A percentile compares a stretch with the other conserved stretches of the same genome.
phyloP scores from a whole-genome alignment of 2,329 filamentous ascomycete genomes.

The Hypocreales sp. region DNA sequence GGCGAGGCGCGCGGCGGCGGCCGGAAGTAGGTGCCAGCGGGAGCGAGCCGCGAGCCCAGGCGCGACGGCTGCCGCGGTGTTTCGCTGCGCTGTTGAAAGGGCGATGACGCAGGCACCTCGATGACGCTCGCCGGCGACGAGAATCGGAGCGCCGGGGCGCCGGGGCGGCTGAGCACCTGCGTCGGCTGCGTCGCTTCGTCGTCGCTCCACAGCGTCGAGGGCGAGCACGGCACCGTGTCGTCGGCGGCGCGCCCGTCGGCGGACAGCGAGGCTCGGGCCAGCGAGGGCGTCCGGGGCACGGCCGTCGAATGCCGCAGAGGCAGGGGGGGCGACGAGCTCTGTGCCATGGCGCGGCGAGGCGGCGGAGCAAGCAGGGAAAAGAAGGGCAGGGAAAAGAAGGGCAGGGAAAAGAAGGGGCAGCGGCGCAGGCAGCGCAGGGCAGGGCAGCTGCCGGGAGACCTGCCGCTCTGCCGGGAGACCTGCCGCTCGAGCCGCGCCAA shows the following conservation, averaged over 20 bases:
- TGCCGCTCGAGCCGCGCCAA: too few relatives aligned
- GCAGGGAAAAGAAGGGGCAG: constrained; percentile 4
- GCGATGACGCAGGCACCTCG: constrained; percentile 84
- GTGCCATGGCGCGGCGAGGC: constrained; percentile 10
- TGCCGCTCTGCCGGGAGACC: too few relatives aligned
- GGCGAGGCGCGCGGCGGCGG: constrained; percentile 21
- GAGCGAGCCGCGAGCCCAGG: constrained; percentile 50
- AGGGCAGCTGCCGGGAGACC: not conserved
- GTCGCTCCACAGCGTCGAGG: constrained; percentile 18
- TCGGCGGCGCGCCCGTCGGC: too few relatives aligned
- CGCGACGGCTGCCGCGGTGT: constrained; percentile 12
- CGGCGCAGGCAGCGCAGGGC: constrained; percentile 1
- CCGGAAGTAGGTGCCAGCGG: constrained; percentile 57
- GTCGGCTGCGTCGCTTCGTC: constrained; percentile 26
- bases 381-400: constrained; percentile 1
- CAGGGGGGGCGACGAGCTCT: constrained; percentile 14
- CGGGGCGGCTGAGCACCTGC: constrained; percentile 27
- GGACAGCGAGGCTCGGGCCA: constrained; percentile 8
- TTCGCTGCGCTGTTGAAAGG: constrained; percentile 33
- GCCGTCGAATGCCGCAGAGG: constrained; percentile 14
- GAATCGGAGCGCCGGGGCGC: constrained; percentile 15
- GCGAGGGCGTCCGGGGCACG: constrained; percentile 12
- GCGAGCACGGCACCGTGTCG: constrained; percentile 30
- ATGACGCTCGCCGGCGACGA: constrained; percentile 35
- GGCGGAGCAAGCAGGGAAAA: not conserved